Base-by-base conservation (phyloP, 2,329 filamentous ascomycete genomes). In the Ceratocystis alfenasii region DNA sequence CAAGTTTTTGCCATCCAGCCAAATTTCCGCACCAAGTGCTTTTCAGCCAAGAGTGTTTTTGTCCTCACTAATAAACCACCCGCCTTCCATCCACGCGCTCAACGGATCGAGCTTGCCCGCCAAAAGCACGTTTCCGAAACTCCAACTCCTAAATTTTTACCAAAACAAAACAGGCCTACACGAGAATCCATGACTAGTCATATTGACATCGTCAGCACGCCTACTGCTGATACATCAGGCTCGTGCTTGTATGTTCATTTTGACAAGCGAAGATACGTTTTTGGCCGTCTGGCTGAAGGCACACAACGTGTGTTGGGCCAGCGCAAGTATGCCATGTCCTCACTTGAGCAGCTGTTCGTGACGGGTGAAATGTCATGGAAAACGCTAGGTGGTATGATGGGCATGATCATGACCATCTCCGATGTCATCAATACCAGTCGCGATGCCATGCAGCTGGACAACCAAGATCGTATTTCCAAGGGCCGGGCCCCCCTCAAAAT, bases 211-310 rank as follows among this genome's bases (percentile, higher is more conserved):
- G 75, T 93, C 68, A 88, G 87, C 20, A 88, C 88, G 67, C 93
- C 93, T 15, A 94, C 93, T 70, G 87, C 87, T 67, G 94, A 99
- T 76, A 96, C 91, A 22, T 83, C 87, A 0, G 93, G 93, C 65
- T 89, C 90, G 1, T 83, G 84, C 62, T 74, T 97, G 41, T 74
- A 90, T 46, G 79, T 99, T 5, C 86, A 93, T 73, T 92, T 91
- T 72, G 89, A 93, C 71, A 83, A 85, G 71, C 87, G 87, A 71
- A 83, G 89, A 66, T 99, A 99, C 75, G 70, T 96, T 17, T 88
- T 99, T 72, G 94, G 94, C 22, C 87, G 88, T 71, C 74, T 93
- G 17, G 78, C 85, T 8, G 94, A 99, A 75, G 94, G 93, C 17
- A 88, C 88, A 0, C 94, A 97, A 77, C 83, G 94, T 66, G 84